These are phyloP conservation scores for Pythium rhizo-oryzae DNA, from an alignment of 352 stramenopile genomes.

Conservation along the genomic window DNA sequence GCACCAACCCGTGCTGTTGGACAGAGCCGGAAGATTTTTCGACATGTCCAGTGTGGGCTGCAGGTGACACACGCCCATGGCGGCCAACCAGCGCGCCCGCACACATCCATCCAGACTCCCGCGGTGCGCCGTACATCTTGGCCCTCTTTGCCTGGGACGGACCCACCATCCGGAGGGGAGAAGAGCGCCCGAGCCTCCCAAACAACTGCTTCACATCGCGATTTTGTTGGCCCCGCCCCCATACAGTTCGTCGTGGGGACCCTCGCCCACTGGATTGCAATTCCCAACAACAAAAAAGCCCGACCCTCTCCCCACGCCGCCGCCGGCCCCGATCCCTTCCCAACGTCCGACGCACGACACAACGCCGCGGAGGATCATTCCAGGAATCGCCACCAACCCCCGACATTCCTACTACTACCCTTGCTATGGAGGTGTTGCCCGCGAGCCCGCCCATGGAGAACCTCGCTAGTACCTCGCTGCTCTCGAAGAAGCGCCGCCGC, in stretches of 20 bases:
- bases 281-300: too few relatives aligned
- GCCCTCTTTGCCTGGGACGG: conserved; percentile 2
- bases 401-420: conserved; percentile 5
- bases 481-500: conserved; percentile 66
- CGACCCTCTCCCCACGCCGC: too few relatives aligned
- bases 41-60: conserved; percentile 16
- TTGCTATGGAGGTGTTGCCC: conserved; percentile 47
- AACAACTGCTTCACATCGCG: conserved; percentile 13
- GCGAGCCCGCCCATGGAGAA: conserved; percentile 28
- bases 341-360: too few relatives aligned
- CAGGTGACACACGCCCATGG: conserved; percentile 21
- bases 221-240: conserved; percentile 7
- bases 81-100: conserved; percentile 18
- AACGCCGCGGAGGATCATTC: conserved; percentile 15
- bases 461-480: conserved; percentile 13
- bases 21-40: conserved; percentile 18
- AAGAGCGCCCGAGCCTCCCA: neutral
- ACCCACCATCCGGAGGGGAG: conserved; percentile 3
- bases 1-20: conserved; percentile 13
- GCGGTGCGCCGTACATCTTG: conserved; percentile 21
- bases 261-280: neutral
- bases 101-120: conserved; percentile 27
- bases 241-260: neutral
- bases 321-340: too few relatives aligned
- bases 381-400: conserved; percentile 20